A percentile compares a stretch with the other conserved stretches of the same genome.
These are phyloP conservation scores for Boletus rubropictus DNA, from an alignment of 768 basidiomycete species.

Conservation along the genomic window DNA sequence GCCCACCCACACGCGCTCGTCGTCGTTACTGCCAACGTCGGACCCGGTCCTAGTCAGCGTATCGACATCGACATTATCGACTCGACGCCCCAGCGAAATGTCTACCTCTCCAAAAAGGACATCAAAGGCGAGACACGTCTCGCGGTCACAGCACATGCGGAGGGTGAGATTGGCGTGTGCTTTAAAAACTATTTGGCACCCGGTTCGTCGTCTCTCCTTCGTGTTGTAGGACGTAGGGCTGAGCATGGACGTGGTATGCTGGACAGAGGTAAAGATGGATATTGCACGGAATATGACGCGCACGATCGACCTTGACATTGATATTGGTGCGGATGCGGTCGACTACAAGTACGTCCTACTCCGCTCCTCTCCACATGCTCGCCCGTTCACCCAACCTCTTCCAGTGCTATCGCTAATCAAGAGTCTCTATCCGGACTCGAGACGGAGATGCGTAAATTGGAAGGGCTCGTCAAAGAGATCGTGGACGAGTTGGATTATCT, in stretches of 20 bases:
- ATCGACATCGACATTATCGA: constrained; percentile 94
- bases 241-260: background rate
- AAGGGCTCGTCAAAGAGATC: constrained; percentile 91
- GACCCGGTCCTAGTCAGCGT: constrained; percentile 67
- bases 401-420: constrained; percentile 95
- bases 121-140: constrained; percentile 89
- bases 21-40: constrained; percentile 93
- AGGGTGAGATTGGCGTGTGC: constrained; percentile 95
- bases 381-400: constrained; percentile 3
- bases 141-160: constrained; percentile 88
- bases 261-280: constrained; percentile 41
- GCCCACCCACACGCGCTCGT: constrained; percentile 83
- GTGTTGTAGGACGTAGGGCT: background rate
- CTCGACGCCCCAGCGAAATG: constrained; percentile 75
- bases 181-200: constrained; percentile 75
- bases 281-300: constrained; percentile 50
- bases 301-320: constrained; percentile 88
- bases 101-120: constrained; percentile 83
- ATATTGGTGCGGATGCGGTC: constrained; percentile 96
- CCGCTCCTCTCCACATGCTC: background rate
- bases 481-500: constrained; percentile 91
- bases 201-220: constrained; percentile 37
- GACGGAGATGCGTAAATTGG: constrained; percentile 97
- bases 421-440: constrained; percentile 93
- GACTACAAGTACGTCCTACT: constrained; percentile 86